phyloP scores from a whole-genome alignment of 805 yeast species.

The Saturnispora silvae region DNA sequence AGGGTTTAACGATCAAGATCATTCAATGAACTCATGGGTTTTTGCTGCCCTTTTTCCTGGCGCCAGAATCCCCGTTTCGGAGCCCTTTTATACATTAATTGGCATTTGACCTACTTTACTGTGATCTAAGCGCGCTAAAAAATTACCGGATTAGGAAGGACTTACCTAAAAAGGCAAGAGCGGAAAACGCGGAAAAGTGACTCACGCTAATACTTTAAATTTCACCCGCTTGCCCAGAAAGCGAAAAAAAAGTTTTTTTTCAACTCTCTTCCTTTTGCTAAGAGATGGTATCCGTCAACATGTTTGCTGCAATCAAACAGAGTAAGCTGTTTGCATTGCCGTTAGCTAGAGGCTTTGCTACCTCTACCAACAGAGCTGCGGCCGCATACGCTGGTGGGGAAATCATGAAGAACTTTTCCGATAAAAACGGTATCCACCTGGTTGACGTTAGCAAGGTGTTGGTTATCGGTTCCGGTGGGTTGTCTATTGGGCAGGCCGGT shows the following conservation, averaged over 20 bases:
- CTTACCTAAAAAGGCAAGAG: slow-evolving; percentile 17
- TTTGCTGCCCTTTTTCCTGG: too few species aligned
- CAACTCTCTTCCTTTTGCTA: background rate
- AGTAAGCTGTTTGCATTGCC: slow-evolving; percentile 1
- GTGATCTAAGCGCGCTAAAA: slow-evolving; percentile 12
- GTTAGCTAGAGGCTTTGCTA: background rate
- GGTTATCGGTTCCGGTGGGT: slow-evolving; percentile 95
- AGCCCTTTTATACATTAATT: too few species aligned
- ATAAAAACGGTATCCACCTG: slow-evolving; percentile 50
- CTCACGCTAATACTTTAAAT: slow-evolving; percentile 12
- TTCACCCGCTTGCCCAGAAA: slow-evolving; percentile 3
- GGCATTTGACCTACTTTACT: too few species aligned
- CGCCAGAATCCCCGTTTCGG: too few species aligned
- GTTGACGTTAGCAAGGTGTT: slow-evolving; percentile 83
- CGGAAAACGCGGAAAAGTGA: slow-evolving; percentile 27
- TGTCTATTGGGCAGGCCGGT: slow-evolving; percentile 98
- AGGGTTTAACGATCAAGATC: too few species aligned
- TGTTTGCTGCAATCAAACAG: slow-evolving; percentile 8
- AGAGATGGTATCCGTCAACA: slow-evolving; percentile 6
- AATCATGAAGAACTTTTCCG: slow-evolving; percentile 43
- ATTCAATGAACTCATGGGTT: too few species aligned
- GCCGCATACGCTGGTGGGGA: slow-evolving; percentile 52
- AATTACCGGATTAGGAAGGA: slow-evolving; percentile 8
- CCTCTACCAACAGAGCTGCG: slow-evolving; percentile 2
- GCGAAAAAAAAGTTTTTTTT: background rate